A percentile compares a stretch with the other conserved stretches of the same genome.
Evolutionary conservation across 352 stramenopile species (phyloP).

Genomic region (Phytophthora litchii): DNA sequence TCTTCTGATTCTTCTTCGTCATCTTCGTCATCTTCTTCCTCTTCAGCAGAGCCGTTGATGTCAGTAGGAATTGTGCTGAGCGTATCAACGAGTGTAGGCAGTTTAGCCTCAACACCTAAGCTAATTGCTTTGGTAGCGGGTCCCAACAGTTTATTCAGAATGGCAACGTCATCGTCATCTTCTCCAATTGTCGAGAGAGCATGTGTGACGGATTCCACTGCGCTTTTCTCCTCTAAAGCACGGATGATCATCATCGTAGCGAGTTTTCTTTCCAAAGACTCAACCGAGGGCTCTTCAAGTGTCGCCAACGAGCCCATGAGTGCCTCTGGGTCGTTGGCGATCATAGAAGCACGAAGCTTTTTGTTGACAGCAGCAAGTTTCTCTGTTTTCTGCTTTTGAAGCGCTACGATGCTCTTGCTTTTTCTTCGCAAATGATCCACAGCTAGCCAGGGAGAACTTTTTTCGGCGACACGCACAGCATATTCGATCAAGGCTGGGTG

Average conservation of each 20-base stretch:
- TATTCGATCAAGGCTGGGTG: slow-evolving; percentile 71
- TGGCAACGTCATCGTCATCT: slow-evolving; percentile 26
- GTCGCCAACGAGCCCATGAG: slow-evolving; percentile 75
- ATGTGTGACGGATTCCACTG: slow-evolving; percentile 53
- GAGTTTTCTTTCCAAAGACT: slow-evolving; percentile 77
- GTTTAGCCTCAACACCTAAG: slow-evolving; percentile 61
- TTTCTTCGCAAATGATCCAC: slow-evolving; percentile 56
- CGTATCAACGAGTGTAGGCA: slow-evolving; percentile 47
- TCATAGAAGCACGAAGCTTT: slow-evolving; percentile 64
- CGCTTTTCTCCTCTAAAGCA: slow-evolving; percentile 75
- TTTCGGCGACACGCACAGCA: slow-evolving; percentile 61
- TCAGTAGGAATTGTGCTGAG: slow-evolving; percentile 28
- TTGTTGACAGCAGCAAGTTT: slow-evolving; percentile 51
- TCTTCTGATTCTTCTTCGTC: slow-evolving; percentile 14
- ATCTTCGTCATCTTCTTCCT: slow-evolving; percentile 30
- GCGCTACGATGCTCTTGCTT: slow-evolving; percentile 41
- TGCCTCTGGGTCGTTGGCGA: slow-evolving; percentile 65
- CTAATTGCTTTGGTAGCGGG: slow-evolving; percentile 58
- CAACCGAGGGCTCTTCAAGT: slow-evolving; percentile 63
- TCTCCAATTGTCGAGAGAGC: slow-evolving; percentile 35
- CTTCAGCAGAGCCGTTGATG: slow-evolving; percentile 5
- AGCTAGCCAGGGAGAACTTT: slow-evolving; percentile 62
- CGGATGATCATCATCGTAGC: slow-evolving; percentile 86
- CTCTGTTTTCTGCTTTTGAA: slow-evolving; percentile 45
- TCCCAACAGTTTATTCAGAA: slow-evolving; percentile 40